Percentiles rank a stretch among this genome's conserved stretches.
Evolutionary conservation across 306 rosid genomes (phyloP).

Genomic region (Fragaria ananassa): DNA sequence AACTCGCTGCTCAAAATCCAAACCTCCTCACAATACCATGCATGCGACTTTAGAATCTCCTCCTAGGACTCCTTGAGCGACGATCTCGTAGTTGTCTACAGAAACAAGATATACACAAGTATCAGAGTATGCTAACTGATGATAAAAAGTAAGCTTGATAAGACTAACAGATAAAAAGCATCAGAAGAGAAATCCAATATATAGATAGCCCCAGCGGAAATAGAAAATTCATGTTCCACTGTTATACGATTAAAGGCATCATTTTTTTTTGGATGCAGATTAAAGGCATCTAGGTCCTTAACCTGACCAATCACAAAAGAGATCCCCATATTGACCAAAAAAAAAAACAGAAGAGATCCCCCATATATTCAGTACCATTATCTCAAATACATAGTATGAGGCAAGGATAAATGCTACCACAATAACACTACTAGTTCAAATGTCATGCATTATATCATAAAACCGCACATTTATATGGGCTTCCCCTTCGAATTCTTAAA

Average conservation of each 20-base stretch:
- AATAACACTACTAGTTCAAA: neutral
- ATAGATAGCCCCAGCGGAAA: neutral
- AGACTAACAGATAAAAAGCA: neutral
- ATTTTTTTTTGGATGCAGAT: neutral
- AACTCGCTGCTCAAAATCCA: constrained; percentile 24
- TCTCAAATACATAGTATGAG: neutral
- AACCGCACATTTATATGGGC: neutral
- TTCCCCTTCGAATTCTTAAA: neutral
- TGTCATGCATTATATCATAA: neutral
- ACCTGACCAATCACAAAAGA: neutral
- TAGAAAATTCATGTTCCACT: neutral
- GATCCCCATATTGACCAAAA: neutral
- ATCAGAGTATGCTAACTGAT: neutral
- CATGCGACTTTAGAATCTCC: constrained; percentile 55
- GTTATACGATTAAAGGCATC: neutral
- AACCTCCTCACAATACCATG: constrained; percentile 14
- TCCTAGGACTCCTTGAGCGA: constrained; percentile 95
- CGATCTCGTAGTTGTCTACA: constrained; percentile 75
- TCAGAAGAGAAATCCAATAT: neutral
- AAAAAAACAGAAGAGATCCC: neutral
- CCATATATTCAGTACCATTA: neutral
- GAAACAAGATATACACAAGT: neutral
- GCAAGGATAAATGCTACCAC: neutral
- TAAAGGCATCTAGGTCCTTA: neutral
- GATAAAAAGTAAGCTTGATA: neutral